Conservation (phyloP, 495 filamentous ascomycete species). For the Lepraria neglecta region DNA sequence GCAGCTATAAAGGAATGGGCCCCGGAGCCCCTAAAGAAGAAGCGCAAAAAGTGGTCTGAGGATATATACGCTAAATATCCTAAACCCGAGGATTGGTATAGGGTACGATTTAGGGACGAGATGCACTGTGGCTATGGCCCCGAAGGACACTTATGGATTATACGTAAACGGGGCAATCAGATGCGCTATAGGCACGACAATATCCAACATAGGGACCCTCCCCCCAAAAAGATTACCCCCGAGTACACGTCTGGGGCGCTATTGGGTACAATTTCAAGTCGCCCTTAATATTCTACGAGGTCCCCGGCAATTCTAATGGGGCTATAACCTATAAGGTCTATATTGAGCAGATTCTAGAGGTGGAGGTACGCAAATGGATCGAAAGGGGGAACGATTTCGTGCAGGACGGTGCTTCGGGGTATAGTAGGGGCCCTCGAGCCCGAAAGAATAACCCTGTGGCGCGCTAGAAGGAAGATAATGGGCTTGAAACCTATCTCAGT, state of each 20-base stretch:
- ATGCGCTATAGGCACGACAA: too few species aligned
- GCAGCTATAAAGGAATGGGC: not conserved
- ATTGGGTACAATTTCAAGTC: not conserved
- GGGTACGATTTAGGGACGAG: too few species aligned
- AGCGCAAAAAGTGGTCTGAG: not conserved
- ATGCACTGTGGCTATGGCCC: too few species aligned
- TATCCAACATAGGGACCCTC: too few species aligned
- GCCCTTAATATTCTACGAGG: not conserved
- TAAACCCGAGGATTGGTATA: too few species aligned
- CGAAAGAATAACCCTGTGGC: not conserved
- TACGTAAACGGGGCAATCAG: too few species aligned
- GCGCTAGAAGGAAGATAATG: constrained; percentile 4
- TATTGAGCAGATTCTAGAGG: not conserved
- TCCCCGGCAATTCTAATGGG: not conserved
- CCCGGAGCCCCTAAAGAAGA: not conserved
- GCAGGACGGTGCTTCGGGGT: not conserved
- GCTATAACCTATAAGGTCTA: not conserved
- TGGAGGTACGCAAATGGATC: not conserved
- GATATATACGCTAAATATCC: not conserved
- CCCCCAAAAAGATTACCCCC: not conserved
- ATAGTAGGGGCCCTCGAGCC: not conserved
- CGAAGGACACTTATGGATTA: too few species aligned
- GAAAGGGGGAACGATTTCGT: not conserved
- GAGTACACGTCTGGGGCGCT: not conserved
- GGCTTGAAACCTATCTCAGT: constrained; percentile 10